phyloP scores from a whole-genome alignment of 2,329 filamentous ascomycete species.

The Trichoderma brevicompactum region DNA sequence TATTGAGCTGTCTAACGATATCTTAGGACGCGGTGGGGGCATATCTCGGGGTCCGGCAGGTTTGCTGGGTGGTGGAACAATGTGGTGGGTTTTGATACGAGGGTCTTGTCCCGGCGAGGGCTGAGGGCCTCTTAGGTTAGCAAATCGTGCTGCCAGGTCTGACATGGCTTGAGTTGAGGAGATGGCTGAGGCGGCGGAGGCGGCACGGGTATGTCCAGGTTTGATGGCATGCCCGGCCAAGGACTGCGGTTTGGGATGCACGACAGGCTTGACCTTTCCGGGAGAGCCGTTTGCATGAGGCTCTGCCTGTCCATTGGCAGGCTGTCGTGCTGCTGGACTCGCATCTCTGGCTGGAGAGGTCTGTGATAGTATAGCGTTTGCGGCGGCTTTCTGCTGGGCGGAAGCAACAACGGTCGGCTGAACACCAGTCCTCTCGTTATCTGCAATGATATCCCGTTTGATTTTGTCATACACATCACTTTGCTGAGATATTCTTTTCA shows the following conservation, averaged over 20 bases:
- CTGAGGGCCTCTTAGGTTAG: constrained; percentile 55
- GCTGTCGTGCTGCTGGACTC: constrained; percentile 1
- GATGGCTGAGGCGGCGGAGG: constrained; percentile 37
- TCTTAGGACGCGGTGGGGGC: constrained; percentile 49
- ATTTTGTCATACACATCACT: constrained; percentile 59
- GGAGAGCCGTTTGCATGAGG: constrained; percentile 33
- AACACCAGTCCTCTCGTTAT: constrained; percentile 66
- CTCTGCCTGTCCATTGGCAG: constrained; percentile 12
- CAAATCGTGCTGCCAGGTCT: constrained; percentile 62
- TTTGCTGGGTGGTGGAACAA: constrained; percentile 41
- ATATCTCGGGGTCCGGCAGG: constrained; percentile 58
- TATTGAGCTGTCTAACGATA: constrained; percentile 56
- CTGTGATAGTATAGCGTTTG: constrained; percentile 30
- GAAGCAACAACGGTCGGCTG: constrained; percentile 44
- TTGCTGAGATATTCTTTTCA: constrained; percentile 54
- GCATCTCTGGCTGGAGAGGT: not conserved
- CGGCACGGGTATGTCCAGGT: constrained; percentile 39
- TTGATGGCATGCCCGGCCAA: constrained; percentile 63
- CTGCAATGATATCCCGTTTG: constrained; percentile 63
- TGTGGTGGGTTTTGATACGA: constrained; percentile 56
- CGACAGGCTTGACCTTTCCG: constrained; percentile 48
- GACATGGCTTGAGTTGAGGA: constrained; percentile 43
- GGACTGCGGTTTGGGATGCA: constrained; percentile 70
- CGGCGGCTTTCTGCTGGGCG: constrained; percentile 18
- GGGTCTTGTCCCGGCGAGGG: constrained; percentile 54